Percentiles rank a stretch among this genome's conserved stretches.
Evolutionary conservation across 2,329 filamentous ascomycete genomes (phyloP).

Genomic region (Epichloe scottii): DNA sequence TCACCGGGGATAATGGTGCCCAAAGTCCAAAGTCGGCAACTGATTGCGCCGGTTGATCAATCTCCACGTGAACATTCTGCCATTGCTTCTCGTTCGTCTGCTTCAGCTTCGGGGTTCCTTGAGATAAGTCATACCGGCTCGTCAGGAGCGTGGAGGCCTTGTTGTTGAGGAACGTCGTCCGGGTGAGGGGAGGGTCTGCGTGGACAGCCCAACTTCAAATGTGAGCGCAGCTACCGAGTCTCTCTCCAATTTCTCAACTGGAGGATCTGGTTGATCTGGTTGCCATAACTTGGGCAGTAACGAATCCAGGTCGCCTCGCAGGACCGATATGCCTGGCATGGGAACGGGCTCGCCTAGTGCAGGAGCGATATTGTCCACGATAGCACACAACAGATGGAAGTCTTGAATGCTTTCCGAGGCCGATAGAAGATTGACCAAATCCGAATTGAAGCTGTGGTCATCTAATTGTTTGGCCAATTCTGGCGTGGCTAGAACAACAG

Average conservation of each 20-base stretch:
- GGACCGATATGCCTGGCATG: conserved; percentile 36
- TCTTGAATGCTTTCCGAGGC: conserved; percentile 25
- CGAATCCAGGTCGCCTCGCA: conserved; percentile 27
- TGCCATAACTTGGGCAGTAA: conserved; percentile 37
- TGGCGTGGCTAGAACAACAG: conserved; percentile 38
- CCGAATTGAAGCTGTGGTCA: conserved; percentile 27
- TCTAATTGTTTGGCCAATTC: conserved; percentile 35
- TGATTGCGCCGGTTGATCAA: conserved; percentile 10
- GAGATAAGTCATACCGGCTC: conserved; percentile 16
- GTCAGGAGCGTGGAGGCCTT: conserved; percentile 44
- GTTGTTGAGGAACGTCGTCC: conserved; percentile 66
- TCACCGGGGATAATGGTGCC: conserved; percentile 49
- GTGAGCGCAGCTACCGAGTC: conserved; percentile 29
- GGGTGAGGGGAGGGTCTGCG: conserved; percentile 55
- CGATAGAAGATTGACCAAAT: conserved; percentile 33
- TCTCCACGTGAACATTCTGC: conserved; percentile 24
- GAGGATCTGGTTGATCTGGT: conserved; percentile 13
- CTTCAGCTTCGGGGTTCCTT: conserved; percentile 11
- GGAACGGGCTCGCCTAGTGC: conserved; percentile 17
- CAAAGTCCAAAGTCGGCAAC: conserved; percentile 17
- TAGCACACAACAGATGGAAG: conserved; percentile 38
- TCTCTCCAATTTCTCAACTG: conserved; percentile 15
- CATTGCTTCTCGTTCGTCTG: conserved; percentile 23
- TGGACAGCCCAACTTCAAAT: conserved; percentile 24
- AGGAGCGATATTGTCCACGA: conserved; percentile 41